Evolutionary conservation across 768 basidiomycete species (phyloP).

Genomic region (Lentinula edodes): DNA sequence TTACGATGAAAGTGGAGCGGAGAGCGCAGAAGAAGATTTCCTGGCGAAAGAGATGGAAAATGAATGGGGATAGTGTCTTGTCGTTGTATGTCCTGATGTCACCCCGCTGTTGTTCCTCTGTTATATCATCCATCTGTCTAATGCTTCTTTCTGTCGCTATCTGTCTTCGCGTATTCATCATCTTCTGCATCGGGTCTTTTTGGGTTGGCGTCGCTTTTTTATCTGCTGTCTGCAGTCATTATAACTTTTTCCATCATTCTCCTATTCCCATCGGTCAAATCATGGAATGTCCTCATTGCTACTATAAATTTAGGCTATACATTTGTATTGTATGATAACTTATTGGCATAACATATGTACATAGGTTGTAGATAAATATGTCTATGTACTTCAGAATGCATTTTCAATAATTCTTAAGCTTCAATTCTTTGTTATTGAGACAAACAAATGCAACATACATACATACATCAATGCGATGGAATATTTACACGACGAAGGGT

Average conservation of each 20-base stretch:
- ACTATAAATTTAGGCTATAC: neutral
- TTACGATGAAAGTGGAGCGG: conserved; percentile 43
- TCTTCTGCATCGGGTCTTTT: neutral
- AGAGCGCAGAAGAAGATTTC: conserved; percentile 70
- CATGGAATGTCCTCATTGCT: neutral
- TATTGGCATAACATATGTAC: neutral
- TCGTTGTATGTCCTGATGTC: conserved; percentile 1
- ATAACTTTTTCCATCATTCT: neutral
- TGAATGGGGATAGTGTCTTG: conserved; percentile 58
- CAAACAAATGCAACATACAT: neutral
- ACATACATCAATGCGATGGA: neutral
- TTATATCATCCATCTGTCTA: neutral
- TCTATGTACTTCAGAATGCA: neutral
- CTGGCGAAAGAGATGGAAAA: conserved; percentile 76
- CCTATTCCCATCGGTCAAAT: neutral
- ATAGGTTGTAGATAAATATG: neutral
- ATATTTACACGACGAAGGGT: neutral
- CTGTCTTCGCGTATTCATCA: neutral
- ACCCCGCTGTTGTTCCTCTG: neutral
- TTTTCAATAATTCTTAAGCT: neutral
- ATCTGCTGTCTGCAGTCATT: neutral
- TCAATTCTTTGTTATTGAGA: neutral
- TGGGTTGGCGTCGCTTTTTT: neutral
- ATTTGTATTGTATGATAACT: neutral
- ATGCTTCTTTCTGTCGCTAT: neutral